phyloP scores from a whole-genome alignment of 73 alveolate species.

The Paramecium tetraurelia region DNA sequence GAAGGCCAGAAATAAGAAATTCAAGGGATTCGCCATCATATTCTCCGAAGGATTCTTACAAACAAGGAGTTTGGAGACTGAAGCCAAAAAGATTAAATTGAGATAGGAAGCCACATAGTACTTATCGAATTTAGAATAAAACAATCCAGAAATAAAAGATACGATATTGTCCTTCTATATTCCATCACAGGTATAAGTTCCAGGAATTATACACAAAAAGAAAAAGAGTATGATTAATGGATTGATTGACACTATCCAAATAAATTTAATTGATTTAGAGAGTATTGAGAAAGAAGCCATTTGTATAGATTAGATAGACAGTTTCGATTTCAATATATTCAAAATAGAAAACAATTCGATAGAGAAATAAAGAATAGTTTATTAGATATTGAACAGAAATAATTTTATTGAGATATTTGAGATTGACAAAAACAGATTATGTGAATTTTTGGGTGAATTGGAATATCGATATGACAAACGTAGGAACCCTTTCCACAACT shows the following conservation, averaged over 20 bases:
- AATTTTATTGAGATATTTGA: conserved; percentile 31
- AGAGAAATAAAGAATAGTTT: conserved; percentile 47
- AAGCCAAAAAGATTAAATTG: background rate
- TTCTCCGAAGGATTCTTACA: background rate
- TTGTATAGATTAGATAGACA: background rate
- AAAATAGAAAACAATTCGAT: background rate
- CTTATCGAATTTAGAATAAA: background rate
- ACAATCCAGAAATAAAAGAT: conserved; percentile 13
- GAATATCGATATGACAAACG: conserved; percentile 49
- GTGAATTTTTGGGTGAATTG: conserved; percentile 51
- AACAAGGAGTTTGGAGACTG: background rate
- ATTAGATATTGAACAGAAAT: background rate
- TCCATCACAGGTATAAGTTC: background rate
- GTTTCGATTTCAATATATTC: conserved; percentile 17
- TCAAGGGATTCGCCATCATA: conserved; percentile 7
- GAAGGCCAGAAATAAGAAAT: background rate
- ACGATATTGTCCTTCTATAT: background rate
- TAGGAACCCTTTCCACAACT: conserved; percentile 68
- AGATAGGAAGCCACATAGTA: background rate
- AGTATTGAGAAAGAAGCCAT: background rate
- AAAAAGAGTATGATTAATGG: conserved; percentile 2
- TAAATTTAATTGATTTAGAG: background rate
- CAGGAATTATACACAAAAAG: background rate
- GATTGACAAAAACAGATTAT: background rate
- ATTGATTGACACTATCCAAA: background rate